Evolutionary conservation across 495 filamentous ascomycete species (phyloP).

Genomic region (Hypoxylon lenormandii): DNA sequence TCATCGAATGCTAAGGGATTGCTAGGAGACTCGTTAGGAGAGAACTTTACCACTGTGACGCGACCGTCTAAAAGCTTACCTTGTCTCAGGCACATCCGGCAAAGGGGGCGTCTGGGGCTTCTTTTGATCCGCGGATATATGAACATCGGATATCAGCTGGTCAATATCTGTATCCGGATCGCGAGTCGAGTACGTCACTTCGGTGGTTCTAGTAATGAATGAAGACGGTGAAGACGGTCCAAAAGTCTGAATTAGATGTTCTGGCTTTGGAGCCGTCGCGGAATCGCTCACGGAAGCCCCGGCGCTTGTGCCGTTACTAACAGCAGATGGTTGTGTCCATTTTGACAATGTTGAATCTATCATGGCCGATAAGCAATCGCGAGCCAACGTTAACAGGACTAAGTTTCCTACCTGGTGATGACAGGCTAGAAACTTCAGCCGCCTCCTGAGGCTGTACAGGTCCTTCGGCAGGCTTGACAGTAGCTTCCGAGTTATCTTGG

Average conservation of each 20-base stretch:
- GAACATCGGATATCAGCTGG: conserved; percentile 50
- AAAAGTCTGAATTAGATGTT: conserved; percentile 50
- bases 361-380: background rate
- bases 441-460: conserved; percentile 38
- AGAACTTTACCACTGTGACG: background rate
- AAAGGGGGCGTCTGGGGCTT: conserved; percentile 38
- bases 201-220: conserved; percentile 54
- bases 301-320: conserved; percentile 49
- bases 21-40: conserved; percentile 31
- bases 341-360: conserved; percentile 60
- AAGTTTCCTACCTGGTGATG: conserved; percentile 43
- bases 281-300: conserved; percentile 35
- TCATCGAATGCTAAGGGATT: conserved; percentile 41
- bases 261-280: conserved; percentile 12
- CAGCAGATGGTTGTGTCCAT: conserved; percentile 54
- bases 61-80: conserved; percentile 31
- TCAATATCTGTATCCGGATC: conserved; percentile 49
- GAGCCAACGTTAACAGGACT: background rate
- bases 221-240: conserved; percentile 56
- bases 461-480: conserved; percentile 30
- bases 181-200: conserved; percentile 50
- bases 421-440: conserved; percentile 37
- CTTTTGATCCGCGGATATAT: conserved; percentile 51
- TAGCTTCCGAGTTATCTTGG: conserved; percentile 29
- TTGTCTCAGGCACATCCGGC: conserved; percentile 34